Evolutionary conservation across 2,329 filamentous ascomycete species (phyloP), one percentile per base, ranked within the genome.

Genomic region (Venturiaceae sp.): DNA sequence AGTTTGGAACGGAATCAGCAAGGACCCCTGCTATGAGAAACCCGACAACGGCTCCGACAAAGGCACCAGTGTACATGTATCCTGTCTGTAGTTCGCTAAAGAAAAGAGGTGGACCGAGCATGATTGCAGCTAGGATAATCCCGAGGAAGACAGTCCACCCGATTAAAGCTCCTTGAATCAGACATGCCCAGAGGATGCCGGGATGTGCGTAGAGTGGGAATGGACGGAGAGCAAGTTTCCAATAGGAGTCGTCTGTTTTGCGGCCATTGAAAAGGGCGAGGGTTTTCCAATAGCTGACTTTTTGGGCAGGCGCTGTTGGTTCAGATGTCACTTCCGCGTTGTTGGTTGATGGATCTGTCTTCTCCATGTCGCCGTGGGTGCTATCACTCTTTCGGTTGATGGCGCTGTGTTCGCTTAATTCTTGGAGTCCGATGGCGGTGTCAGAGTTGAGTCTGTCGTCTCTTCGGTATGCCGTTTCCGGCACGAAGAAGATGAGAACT

Each of bases 101-200:
- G 75, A 83, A 91, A 33, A 90, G 80, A 0, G 90, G 90, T 1
- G 85, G 84, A 0, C 85, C 84, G 47, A 92, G 78, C 74, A 94
- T 92, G 65, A 92, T 84, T 60, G 86, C 83, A 14, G 86, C 88
- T 30, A 95, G 76, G 61, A 92, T 85, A 60, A 94, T 88, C 53
- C 89, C 90, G 61, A 95, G 92, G 67, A 96, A 90, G 16, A 96
- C 89, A 1, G 92, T 95, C 92, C 92, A 97, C 63, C 92, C 92
- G 66, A 96, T 96, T 67, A 96, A 83, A 4, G 88, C 83, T 16
- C 92, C 92, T 77, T 96, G 92, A 54, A 92, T 89, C 3, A 96
- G 77, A 66, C 81, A 84, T 16, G 80, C 80, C 88, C 90, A 96
- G 41, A 95, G 72, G 64, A 96, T 90, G 7, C 88, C 89, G 0